These are phyloP conservation scores for Termitomyces sp. DNA, from an alignment of 768 basidiomycete genomes.

Conservation along the genomic window DNA sequence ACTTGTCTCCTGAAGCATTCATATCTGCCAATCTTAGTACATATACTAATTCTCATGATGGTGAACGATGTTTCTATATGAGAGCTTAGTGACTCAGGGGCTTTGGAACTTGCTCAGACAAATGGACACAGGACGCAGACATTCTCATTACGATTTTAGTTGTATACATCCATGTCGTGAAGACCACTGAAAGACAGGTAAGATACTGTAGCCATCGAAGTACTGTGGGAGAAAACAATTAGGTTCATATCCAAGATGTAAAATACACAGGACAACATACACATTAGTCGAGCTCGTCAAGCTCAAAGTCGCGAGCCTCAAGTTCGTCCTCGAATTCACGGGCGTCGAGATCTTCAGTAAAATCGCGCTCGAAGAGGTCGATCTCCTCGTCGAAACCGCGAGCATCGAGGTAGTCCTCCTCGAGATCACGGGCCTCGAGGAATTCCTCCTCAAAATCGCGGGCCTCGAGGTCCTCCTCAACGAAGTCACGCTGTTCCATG, in stretches of 20 bases:
- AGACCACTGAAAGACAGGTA: not conserved
- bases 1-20: too few species aligned
- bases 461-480: not conserved
- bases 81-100: not conserved
- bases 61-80: too few species aligned
- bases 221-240: not conserved
- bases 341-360: not conserved
- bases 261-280: not conserved
- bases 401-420: not conserved
- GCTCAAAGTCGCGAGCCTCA: not conserved
- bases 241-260: not conserved
- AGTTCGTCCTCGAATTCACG: not conserved
- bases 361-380: not conserved
- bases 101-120: too few species aligned
- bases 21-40: too few species aligned
- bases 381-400: conserved; percentile 1
- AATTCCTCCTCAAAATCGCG: not conserved
- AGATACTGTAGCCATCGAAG: not conserved
- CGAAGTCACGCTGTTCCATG: not conserved
- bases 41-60: too few species aligned
- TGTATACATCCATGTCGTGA: not conserved
- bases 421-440: not conserved
- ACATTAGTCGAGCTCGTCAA: conserved; percentile 1
- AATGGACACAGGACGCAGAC: not conserved
- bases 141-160: not conserved